Evolutionary conservation across 2,329 filamentous ascomycete species (phyloP).

Genomic region (Boeremia exigua): DNA sequence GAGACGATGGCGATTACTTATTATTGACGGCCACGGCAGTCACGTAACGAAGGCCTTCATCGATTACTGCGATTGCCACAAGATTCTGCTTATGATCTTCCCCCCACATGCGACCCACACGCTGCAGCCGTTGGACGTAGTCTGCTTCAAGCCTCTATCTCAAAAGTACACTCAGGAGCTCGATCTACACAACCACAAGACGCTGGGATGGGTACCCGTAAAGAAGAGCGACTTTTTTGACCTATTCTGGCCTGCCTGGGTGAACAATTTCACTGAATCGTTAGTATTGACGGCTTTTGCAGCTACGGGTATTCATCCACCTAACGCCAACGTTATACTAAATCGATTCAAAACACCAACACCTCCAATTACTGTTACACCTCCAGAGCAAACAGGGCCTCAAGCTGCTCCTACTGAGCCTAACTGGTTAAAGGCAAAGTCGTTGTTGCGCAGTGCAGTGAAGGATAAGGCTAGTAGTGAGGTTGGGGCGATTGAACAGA

Average conservation of each 20-base stretch:
- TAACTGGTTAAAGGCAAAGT: background rate
- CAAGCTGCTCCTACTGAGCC: background rate
- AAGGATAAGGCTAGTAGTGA: background rate
- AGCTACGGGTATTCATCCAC: background rate
- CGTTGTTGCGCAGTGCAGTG: background rate
- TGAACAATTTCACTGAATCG: background rate
- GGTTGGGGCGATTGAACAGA: background rate
- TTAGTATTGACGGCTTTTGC: background rate
- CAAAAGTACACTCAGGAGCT: background rate
- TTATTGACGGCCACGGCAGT: slow-evolving; percentile 7
- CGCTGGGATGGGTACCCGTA: background rate
- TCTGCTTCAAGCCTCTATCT: background rate
- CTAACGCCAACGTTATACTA: background rate
- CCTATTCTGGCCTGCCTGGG: background rate
- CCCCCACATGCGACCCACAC: slow-evolving; percentile 7
- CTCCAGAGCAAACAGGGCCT: background rate
- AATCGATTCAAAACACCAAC: background rate
- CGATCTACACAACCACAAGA: background rate
- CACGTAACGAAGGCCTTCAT: slow-evolving; percentile 12
- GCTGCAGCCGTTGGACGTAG: no score
- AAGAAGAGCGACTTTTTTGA: background rate
- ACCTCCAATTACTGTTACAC: background rate
- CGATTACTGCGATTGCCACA: slow-evolving; percentile 5
- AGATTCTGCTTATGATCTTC: slow-evolving; percentile 7
- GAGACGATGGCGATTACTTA: background rate